These are phyloP conservation scores for Podospora fimiseda DNA, from an alignment of 495 filamentous ascomycete genomes.

Conservation along the genomic window DNA sequence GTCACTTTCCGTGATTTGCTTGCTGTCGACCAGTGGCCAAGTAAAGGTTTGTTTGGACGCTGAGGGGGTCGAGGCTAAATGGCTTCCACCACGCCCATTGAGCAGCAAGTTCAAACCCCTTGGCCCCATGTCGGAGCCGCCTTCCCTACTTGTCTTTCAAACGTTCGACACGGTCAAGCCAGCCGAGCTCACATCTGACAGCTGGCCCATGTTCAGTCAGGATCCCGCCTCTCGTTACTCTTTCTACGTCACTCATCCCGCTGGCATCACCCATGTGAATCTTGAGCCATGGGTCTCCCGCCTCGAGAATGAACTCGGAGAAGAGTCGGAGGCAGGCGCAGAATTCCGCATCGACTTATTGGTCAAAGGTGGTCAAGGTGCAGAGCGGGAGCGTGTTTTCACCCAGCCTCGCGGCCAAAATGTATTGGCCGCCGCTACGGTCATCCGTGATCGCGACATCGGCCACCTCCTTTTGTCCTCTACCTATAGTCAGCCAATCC, in stretches of 20 bases:
- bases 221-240: conserved; percentile 69
- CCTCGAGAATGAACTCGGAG: conserved; percentile 68
- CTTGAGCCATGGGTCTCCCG: conserved; percentile 67
- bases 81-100: conserved; percentile 60
- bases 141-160: conserved; percentile 45
- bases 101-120: conserved; percentile 31
- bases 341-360: conserved; percentile 69
- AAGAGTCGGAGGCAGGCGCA: conserved; percentile 56
- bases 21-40: conserved; percentile 65
- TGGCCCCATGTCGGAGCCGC: conserved; percentile 19
- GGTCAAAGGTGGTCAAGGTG: conserved; percentile 54
- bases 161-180: conserved; percentile 55
- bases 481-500: conserved; percentile 55
- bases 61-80: conserved; percentile 74
- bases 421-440: conserved; percentile 54
- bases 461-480: conserved; percentile 74
- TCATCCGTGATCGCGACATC: conserved; percentile 65
- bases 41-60: conserved; percentile 74
- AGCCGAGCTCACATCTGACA: conserved; percentile 41
- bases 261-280: conserved; percentile 64
- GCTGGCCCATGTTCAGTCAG: conserved; percentile 68
- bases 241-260: conserved; percentile 69
- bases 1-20: conserved; percentile 66
- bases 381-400: conserved; percentile 55
- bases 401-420: conserved; percentile 36